A percentile compares a stretch with the other conserved stretches of the same genome.
phyloP scores from a whole-genome alignment of 108 stramenopile genomes.

The Pseudonitzschia multiseries region DNA sequence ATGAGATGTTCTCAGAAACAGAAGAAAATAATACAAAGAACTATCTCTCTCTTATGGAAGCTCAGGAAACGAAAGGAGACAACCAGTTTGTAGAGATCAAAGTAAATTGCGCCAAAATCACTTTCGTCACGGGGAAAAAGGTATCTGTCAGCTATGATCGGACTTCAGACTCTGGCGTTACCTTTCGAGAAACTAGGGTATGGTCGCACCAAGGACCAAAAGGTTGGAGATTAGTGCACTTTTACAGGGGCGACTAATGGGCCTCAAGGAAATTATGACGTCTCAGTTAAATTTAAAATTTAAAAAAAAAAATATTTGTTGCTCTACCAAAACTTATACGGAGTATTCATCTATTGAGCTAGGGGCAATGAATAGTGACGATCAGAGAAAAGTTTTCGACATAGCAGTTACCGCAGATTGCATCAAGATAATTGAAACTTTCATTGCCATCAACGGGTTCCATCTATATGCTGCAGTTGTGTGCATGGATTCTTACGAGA shows the following conservation, averaged over 20 bases:
- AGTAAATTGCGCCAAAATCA: constrained; percentile 45
- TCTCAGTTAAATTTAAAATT: no score
- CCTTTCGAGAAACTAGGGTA: constrained; percentile 46
- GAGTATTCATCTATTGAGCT: no score
- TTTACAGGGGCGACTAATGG: constrained; percentile 26
- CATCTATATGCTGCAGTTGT: no score
- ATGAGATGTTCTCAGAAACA: constrained; percentile 36
- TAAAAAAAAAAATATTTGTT: no score
- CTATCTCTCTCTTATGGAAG: constrained; percentile 20
- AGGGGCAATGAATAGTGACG: no score
- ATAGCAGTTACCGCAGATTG: constrained; percentile 12
- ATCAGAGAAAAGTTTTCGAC: no score
- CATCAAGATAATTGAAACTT: no score
- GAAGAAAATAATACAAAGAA: not conserved
- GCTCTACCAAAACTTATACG: no score
- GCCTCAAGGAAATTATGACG: no score
- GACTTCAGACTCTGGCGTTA: constrained; percentile 19
- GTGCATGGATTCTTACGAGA: no score
- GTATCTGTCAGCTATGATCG: constrained; percentile 67
- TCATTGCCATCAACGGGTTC: no score
- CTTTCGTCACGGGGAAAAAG: constrained; percentile 60
- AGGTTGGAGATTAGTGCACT: constrained; percentile 62
- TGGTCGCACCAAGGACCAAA: constrained; percentile 44
- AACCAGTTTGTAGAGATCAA: constrained; percentile 6
- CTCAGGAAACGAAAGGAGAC: constrained; percentile 27